Conservation (phyloP, 306 rosid genomes). For the Castanea crenata region DNA sequence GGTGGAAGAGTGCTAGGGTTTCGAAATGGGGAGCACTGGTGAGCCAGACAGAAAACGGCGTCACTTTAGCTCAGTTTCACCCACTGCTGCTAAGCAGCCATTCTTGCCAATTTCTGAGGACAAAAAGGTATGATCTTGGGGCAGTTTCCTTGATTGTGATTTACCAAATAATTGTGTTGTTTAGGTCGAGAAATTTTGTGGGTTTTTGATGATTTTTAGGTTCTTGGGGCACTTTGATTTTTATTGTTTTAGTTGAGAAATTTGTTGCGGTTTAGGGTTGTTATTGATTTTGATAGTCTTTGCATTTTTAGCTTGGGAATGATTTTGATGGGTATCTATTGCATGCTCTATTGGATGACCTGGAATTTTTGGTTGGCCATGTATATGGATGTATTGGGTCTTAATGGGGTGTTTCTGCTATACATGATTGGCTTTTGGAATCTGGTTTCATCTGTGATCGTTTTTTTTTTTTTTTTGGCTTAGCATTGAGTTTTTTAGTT, state of each 20-base stretch:
- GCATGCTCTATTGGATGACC: neutral
- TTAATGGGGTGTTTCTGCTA: neutral
- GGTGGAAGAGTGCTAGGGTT: conserved; percentile 56
- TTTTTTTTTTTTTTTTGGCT: neutral
- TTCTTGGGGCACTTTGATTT: neutral
- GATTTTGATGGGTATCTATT: neutral
- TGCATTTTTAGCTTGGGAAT: neutral
- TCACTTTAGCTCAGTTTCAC: conserved; percentile 81
- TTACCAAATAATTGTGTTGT: conserved; percentile 5
- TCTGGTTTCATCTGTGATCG: neutral
- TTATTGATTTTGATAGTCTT: neutral
- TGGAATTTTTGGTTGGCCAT: neutral
- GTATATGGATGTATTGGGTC: neutral
- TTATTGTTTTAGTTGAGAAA: neutral
- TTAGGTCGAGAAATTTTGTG: conserved; percentile 3
- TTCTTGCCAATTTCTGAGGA: conserved; percentile 72
- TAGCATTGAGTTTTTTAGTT: neutral
- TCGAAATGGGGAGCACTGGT: conserved; percentile 85
- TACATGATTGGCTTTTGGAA: neutral
- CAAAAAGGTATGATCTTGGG: conserved; percentile 65
- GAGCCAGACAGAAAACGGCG: conserved; percentile 92
- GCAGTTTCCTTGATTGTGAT: neutral
- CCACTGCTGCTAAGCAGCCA: conserved; percentile 71
- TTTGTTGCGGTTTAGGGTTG: conserved; percentile 1
- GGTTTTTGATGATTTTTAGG: neutral